phyloP scores from a whole-genome alignment of 106 monocot genomes.

The Chionographis japonica region DNA sequence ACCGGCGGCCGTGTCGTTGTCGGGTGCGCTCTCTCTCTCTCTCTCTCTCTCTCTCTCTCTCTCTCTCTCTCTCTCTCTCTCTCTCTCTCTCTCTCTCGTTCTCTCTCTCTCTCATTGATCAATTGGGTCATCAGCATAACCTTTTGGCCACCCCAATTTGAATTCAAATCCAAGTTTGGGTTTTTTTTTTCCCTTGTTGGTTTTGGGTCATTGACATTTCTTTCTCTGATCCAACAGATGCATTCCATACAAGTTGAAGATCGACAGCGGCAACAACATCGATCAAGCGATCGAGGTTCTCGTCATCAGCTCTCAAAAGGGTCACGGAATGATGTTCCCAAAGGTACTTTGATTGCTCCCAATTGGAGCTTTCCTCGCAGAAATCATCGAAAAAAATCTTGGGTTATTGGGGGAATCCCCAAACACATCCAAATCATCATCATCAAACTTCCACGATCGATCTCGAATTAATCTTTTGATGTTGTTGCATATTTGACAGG shows the following conservation, averaged over 20 bases:
- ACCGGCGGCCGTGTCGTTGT: constrained; percentile 16
- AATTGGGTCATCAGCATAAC: no score
- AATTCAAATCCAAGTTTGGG: no score
- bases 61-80: no score
- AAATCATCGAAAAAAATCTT: neutral
- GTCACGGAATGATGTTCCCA: constrained; percentile 25
- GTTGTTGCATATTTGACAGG: constrained; percentile 11
- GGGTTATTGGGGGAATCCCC: neutral
- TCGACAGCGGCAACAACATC: neutral
- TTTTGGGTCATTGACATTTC: no score
- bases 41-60: neutral
- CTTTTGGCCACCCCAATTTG: no score
- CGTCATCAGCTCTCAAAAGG: constrained; percentile 22
- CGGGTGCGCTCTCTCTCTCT: neutral
- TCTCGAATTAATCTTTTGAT: neutral
- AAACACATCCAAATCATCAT: neutral
- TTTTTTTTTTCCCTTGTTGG: neutral
- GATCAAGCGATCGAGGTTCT: constrained; percentile 13
- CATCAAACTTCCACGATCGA: neutral
- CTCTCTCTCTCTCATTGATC: neutral
- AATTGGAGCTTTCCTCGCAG: no score
- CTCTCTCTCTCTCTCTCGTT: neutral
- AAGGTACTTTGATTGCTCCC: constrained; percentile 1
- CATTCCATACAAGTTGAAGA: constrained; percentile 17
- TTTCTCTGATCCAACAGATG: constrained; percentile 5